Percentiles rank a stretch among this genome's conserved stretches.
These are phyloP conservation scores for Shiraia bambusicola DNA, from an alignment of 2,329 filamentous ascomycete species.

Conservation along the genomic window DNA sequence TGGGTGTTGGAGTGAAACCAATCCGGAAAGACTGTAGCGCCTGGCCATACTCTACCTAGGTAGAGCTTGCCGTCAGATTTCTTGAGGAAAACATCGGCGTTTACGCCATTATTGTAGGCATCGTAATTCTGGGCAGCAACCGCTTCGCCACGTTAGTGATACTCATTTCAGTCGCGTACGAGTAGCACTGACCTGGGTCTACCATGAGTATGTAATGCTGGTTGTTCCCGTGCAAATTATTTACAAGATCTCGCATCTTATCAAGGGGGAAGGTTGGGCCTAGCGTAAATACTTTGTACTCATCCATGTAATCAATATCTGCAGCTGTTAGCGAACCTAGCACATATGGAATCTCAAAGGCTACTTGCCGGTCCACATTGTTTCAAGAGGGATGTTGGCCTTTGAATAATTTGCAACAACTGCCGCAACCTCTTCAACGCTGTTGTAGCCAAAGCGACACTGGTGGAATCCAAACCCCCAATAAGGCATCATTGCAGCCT, in stretches of 20 bases:
- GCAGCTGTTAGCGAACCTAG: conserved; percentile 5
- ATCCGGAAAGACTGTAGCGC: conserved; percentile 70
- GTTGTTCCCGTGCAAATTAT: conserved; percentile 63
- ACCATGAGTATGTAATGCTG: conserved; percentile 80
- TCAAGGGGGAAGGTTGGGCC: conserved; percentile 63
- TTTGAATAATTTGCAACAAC: conserved; percentile 66
- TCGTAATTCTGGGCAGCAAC: conserved; percentile 51
- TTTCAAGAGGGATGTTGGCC: conserved; percentile 67
- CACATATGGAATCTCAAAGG: background rate
- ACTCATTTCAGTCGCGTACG: background rate
- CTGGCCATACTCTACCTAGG: conserved; percentile 74
- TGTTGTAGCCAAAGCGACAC: conserved; percentile 52
- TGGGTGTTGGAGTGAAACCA: conserved; percentile 70
- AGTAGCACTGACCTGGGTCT: conserved; percentile 54
- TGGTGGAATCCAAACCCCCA: conserved; percentile 56
- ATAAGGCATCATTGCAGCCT: conserved; percentile 53
- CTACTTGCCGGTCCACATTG: conserved; percentile 69
- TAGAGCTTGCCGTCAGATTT: conserved; percentile 57
- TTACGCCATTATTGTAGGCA: conserved; percentile 63
- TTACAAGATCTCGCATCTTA: conserved; percentile 63
- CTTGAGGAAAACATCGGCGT: conserved; percentile 56
- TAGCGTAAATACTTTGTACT: conserved; percentile 61
- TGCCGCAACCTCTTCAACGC: conserved; percentile 64
- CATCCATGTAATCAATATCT: conserved; percentile 68
- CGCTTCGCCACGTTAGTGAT: conserved; percentile 54